Evolutionary conservation across 495 filamentous ascomycete species (phyloP).

Genomic region (Hypoxylon crocopeplum): DNA sequence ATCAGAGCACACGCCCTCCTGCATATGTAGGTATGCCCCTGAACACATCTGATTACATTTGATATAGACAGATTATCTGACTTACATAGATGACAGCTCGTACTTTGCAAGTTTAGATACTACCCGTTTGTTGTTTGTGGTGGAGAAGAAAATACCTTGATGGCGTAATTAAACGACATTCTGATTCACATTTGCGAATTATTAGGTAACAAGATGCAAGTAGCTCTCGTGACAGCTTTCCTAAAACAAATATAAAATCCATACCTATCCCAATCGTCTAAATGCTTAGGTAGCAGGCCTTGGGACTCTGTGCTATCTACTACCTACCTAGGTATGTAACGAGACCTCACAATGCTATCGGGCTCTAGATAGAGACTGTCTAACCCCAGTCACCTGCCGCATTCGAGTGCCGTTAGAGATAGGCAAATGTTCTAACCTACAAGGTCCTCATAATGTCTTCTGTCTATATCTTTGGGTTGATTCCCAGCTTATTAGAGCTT

Average conservation of each 20-base stretch:
- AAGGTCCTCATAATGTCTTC: slow-evolving; percentile 3
- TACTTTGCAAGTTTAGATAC: no score
- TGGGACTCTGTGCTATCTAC: slow-evolving; percentile 10
- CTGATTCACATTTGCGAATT: slow-evolving; percentile 28
- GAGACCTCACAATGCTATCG: not conserved
- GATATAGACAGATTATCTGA: slow-evolving; percentile 14
- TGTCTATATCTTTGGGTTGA: slow-evolving; percentile 26
- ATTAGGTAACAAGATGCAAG: slow-evolving; percentile 31
- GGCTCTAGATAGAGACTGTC: slow-evolving; percentile 9
- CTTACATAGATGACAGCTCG: slow-evolving; percentile 6
- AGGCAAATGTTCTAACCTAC: slow-evolving; percentile 28
- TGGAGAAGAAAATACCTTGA: slow-evolving; percentile 24
- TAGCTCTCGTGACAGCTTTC: slow-evolving; percentile 30
- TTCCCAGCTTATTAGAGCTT: slow-evolving; percentile 5
- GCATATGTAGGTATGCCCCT: slow-evolving; percentile 16
- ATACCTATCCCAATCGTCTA: slow-evolving; percentile 1
- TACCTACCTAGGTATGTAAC: no score
- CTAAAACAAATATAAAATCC: slow-evolving; percentile 29
- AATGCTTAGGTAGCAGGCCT: not conserved
- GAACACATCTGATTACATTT: not conserved
- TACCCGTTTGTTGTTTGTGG: slow-evolving; percentile 2
- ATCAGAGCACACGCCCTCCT: slow-evolving; percentile 1
- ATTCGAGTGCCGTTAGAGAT: slow-evolving; percentile 28
- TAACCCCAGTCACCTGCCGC: slow-evolving; percentile 28
- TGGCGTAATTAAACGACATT: slow-evolving; percentile 38